Conservation (phyloP, 148 eudicot genomes). For the Drosera capensis region DNA sequence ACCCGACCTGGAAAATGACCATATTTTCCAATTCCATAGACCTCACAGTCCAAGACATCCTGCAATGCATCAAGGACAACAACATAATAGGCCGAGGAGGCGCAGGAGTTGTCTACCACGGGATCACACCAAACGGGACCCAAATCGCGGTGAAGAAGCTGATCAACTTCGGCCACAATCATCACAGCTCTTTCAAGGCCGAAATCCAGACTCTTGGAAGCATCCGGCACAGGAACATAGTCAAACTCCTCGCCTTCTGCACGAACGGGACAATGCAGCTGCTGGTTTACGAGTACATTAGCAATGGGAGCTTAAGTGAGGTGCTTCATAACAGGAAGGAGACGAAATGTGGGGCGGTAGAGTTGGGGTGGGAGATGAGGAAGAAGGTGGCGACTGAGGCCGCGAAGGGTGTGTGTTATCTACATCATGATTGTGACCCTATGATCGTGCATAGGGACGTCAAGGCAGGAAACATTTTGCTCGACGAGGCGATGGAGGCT, state of each 20-base stretch:
- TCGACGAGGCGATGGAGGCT: conserved; percentile 69
- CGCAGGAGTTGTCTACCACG: conserved; percentile 90
- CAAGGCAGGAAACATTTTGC: conserved; percentile 73
- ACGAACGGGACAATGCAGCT: conserved; percentile 63
- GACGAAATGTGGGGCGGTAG: background rate
- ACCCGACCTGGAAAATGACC: conserved; percentile 68
- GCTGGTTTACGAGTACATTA: conserved; percentile 86
- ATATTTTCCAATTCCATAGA: conserved; percentile 60
- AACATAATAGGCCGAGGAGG: conserved; percentile 94
- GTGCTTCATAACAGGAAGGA: conserved; percentile 30
- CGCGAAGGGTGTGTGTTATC: conserved; percentile 75
- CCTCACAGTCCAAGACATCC: conserved; percentile 50
- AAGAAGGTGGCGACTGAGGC: conserved; percentile 78
- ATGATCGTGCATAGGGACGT: conserved; percentile 86
- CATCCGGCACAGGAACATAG: conserved; percentile 85
- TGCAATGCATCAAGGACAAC: conserved; percentile 85
- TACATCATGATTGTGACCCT: conserved; percentile 93
- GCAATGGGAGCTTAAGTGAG: conserved; percentile 91
- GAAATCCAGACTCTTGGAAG: conserved; percentile 83
- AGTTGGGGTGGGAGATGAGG: conserved; percentile 71
- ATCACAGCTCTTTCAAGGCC: conserved; percentile 75
- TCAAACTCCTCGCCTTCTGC: conserved; percentile 72
- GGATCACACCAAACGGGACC: conserved; percentile 66
- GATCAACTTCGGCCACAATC: conserved; percentile 47
- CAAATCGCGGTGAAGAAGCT: conserved; percentile 92